Evolutionary conservation across 108 stramenopile species (phyloP).

Genomic region (Cyclostephanos tholiformis): DNA sequence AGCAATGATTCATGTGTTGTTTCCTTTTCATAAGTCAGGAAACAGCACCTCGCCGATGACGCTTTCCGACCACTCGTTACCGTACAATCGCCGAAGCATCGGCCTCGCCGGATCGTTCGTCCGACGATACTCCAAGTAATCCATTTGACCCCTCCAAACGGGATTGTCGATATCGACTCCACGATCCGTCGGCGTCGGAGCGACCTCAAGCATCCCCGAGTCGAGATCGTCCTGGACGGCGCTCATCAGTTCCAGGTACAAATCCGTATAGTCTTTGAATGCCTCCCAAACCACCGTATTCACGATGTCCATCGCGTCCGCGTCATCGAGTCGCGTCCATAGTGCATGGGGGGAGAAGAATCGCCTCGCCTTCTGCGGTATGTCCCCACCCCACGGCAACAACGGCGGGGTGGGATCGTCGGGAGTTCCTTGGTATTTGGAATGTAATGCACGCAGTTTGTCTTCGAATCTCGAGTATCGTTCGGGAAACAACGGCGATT

Average conservation of each 20-base stretch:
- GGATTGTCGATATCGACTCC: constrained; percentile 24
- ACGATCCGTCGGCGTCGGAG: background rate
- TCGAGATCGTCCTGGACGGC: constrained; percentile 28
- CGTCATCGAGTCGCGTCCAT: constrained; percentile 70
- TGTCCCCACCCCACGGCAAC: constrained; percentile 82
- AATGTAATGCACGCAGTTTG: constrained; percentile 49
- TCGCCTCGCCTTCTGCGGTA: constrained; percentile 64
- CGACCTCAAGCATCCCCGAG: background rate
- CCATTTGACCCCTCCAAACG: constrained; percentile 25
- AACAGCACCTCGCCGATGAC: constrained; percentile 73
- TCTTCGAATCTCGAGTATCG: constrained; percentile 36
- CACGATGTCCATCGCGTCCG: constrained; percentile 50
- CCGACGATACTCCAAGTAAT: constrained; percentile 71
- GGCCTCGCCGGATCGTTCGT: constrained; percentile 85
- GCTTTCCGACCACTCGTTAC: constrained; percentile 70
- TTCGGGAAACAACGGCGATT: constrained; percentile 28
- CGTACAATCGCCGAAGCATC: constrained; percentile 80
- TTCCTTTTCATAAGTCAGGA: constrained; percentile 29
- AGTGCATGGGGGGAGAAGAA: constrained; percentile 80
- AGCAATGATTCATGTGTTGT: too few relatives aligned
- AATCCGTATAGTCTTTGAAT: constrained; percentile 67
- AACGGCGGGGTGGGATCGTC: too few relatives aligned
- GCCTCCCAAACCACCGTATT: constrained; percentile 56
- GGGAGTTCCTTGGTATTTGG: constrained; percentile 44
- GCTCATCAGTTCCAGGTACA: constrained; percentile 61